Conservation (phyloP, 2,329 filamentous ascomycete genomes). For the Ceratocystiopsis minuta region DNA sequence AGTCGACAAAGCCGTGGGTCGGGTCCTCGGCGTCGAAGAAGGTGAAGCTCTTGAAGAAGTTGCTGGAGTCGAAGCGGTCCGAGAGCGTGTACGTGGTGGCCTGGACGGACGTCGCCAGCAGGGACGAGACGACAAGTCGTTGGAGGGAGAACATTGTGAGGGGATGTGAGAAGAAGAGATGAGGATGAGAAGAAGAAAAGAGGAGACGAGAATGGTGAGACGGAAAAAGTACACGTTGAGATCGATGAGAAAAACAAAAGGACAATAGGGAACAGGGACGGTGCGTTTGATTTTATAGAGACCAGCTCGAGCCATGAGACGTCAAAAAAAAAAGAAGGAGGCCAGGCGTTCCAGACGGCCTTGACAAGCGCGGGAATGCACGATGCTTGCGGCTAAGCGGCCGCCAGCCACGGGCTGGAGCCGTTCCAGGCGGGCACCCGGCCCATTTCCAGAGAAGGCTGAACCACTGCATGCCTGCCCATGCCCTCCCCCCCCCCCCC, state of each 20-base stretch:
- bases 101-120: constrained; percentile 9
- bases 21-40: constrained; percentile 46
- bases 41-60: constrained; percentile 37
- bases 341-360: constrained; percentile 6
- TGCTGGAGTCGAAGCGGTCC: constrained; percentile 29
- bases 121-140: background rate
- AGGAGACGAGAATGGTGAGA: background rate
- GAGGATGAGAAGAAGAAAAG: background rate
- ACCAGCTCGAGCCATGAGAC: background rate
- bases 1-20: constrained; percentile 58
- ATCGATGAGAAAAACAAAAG: background rate
- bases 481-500: too few species aligned
- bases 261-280: background rate
- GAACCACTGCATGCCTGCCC: too few species aligned
- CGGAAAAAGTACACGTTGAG: background rate
- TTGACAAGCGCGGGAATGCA: too few species aligned
- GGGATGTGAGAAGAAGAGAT: background rate
- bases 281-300: background rate
- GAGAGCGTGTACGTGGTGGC: constrained; percentile 26
- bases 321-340: constrained; percentile 2
- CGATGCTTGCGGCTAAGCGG: too few species aligned
- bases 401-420: too few species aligned
- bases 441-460: too few species aligned
- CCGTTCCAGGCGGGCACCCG: too few species aligned
- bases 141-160: constrained; percentile 4